Evolutionary conservation across 345 rosid species (phyloP).

Genomic region (Carallia pectinifolia): DNA sequence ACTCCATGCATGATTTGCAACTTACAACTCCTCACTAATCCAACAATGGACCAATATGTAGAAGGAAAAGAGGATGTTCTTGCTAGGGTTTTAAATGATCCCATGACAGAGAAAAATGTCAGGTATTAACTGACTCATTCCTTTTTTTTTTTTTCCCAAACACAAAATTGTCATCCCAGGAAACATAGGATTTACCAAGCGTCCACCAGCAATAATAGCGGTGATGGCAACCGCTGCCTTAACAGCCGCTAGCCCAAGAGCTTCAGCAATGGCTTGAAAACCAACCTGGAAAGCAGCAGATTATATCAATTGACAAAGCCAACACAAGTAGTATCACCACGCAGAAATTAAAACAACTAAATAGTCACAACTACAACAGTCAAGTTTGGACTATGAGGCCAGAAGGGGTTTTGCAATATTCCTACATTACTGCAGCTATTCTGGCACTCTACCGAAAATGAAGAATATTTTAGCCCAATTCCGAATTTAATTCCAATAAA

Average conservation of each 20-base stretch:
- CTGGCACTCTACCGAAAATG: not conserved
- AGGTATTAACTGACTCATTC: not conserved
- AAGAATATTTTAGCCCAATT: not conserved
- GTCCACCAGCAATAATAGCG: constrained; percentile 96
- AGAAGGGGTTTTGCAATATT: not conserved
- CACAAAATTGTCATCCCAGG: constrained; percentile 2
- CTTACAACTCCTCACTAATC: not conserved
- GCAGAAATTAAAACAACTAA: constrained; percentile 2
- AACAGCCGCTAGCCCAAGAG: constrained; percentile 96
- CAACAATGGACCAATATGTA: not conserved
- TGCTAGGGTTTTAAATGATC: not conserved
- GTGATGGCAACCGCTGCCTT: constrained; percentile 93
- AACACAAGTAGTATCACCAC: constrained; percentile 1
- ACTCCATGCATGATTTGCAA: not conserved
- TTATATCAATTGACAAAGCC: constrained; percentile 13
- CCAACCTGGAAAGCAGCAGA: constrained; percentile 64
- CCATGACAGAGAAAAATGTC: not conserved
- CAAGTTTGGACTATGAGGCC: not conserved
- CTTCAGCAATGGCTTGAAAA: constrained; percentile 96
- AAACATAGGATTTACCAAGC: constrained; percentile 61
- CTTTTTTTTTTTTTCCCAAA: not conserved
- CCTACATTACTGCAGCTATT: not conserved
- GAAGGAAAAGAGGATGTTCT: not conserved
- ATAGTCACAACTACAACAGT: constrained; percentile 2
- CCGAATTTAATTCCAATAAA: not conserved